Evolutionary conservation across 2,329 filamentous ascomycete species (phyloP).

Genomic region (Juglanconis sp.): DNA sequence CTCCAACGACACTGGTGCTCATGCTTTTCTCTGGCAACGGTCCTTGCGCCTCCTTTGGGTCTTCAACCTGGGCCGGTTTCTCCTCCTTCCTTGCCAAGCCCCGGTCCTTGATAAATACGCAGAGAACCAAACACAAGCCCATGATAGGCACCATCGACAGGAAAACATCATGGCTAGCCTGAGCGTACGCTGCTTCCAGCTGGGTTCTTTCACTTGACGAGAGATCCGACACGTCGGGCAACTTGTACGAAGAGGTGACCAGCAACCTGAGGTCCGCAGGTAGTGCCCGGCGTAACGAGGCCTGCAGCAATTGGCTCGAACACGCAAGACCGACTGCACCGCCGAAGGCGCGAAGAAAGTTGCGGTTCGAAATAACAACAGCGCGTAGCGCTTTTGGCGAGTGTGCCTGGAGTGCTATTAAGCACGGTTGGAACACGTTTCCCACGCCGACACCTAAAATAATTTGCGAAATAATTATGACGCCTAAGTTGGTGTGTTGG

Average conservation of each 20-base stretch:
- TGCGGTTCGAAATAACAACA: conserved; percentile 36
- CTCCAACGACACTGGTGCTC: background rate
- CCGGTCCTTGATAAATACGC: conserved; percentile 3
- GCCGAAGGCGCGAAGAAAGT: conserved; percentile 35
- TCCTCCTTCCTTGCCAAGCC: background rate
- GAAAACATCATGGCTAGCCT: conserved; percentile 1
- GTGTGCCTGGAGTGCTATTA: conserved; percentile 36
- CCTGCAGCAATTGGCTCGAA: conserved; percentile 7
- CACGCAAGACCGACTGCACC: conserved; percentile 31
- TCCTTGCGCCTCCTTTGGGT: background rate
- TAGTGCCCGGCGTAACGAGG: background rate
- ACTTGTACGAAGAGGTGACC: background rate
- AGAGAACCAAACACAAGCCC: background rate
- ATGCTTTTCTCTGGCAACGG: background rate
- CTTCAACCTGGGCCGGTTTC: background rate
- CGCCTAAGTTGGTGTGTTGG: conserved; percentile 23
- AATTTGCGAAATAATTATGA: conserved; percentile 30
- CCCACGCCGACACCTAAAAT: conserved; percentile 34
- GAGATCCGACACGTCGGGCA: background rate
- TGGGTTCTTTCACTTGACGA: background rate
- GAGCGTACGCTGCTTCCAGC: background rate
- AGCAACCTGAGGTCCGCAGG: background rate
- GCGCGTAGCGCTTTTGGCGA: conserved; percentile 33
- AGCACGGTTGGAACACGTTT: conserved; percentile 33
- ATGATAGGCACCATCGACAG: background rate